Conservation (phyloP, 768 basidiomycete genomes). For the Russula earlei region DNA sequence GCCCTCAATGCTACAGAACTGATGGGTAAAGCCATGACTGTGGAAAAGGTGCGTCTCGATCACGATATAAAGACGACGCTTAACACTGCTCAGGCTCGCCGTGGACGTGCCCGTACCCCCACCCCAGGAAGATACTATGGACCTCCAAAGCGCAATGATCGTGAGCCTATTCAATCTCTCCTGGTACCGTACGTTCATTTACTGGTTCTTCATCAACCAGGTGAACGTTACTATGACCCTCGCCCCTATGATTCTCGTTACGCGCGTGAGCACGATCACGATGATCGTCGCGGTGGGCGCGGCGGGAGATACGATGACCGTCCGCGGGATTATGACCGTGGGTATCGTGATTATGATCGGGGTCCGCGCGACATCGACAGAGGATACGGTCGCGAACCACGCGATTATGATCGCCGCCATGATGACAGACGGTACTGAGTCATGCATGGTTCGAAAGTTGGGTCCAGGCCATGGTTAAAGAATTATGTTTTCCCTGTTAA, state of each 20-base stretch:
- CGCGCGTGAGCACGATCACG: constrained; percentile 52
- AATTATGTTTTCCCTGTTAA: constrained; percentile 1
- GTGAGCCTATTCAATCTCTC: constrained; percentile 27
- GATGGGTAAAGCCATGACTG: constrained; percentile 77
- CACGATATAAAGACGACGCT: not conserved
- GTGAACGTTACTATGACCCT: constrained; percentile 84
- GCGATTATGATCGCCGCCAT: constrained; percentile 19
- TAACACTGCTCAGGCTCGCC: constrained; percentile 52
- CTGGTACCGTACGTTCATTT: not conserved
- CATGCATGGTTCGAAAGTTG: not conserved
- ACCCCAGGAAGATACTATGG: constrained; percentile 95
- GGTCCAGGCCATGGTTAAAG: not conserved
- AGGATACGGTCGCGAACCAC: constrained; percentile 30
- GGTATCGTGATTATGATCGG: constrained; percentile 21
- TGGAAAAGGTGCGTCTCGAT: constrained; percentile 62
- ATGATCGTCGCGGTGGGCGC: constrained; percentile 34
- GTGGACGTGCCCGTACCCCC: constrained; percentile 82
- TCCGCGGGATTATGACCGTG: constrained; percentile 30
- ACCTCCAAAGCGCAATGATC: constrained; percentile 71
- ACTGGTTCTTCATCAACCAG: constrained; percentile 28
- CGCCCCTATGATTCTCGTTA: constrained; percentile 88
- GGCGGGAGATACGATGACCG: constrained; percentile 31
- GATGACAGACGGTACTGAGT: constrained; percentile 32
- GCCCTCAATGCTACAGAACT: constrained; percentile 76
- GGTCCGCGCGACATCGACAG: constrained; percentile 21